These are phyloP conservation scores for Ogataea dorogensis DNA, from an alignment of 805 yeast species.

Conservation along the genomic window DNA sequence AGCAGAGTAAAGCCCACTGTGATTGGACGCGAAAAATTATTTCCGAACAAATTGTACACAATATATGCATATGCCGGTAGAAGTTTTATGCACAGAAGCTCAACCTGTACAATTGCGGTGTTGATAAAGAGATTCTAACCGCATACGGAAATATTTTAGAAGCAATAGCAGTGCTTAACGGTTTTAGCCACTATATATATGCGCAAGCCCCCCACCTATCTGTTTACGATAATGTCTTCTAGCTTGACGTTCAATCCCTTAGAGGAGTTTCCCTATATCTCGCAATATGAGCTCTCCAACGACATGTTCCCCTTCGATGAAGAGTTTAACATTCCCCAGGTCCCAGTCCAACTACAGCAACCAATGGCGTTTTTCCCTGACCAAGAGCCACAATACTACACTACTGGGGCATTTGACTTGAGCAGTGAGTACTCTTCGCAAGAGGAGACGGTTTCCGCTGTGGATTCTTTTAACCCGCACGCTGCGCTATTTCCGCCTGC, in stretches of 20 bases:
- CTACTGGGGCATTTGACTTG: conserved; percentile 9
- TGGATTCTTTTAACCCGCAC: conserved; percentile 7
- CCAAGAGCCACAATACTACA: conserved; percentile 12
- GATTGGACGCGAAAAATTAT: too few relatives aligned
- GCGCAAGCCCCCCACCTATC: conserved; percentile 1
- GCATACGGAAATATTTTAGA: conserved; percentile 5
- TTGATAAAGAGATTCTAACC: conserved; percentile 14
- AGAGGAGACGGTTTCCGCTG: conserved; percentile 14
- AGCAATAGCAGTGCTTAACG: conserved; percentile 3
- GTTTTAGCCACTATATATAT: conserved; percentile 2
- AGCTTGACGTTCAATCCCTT: conserved; percentile 16
- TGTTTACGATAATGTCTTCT: conserved; percentile 9
- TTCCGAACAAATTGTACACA: conserved; percentile 14
- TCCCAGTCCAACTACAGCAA: conserved; percentile 5
- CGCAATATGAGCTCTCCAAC: conserved; percentile 9
- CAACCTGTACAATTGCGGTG: conserved; percentile 4
- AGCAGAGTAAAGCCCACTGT: too few relatives aligned
- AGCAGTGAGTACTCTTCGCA: conserved; percentile 18
- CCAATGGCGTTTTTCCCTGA: conserved; percentile 6
- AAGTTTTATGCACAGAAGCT: conserved; percentile 11
- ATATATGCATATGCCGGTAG: too few relatives aligned
- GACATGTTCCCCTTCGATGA: conserved; percentile 16
- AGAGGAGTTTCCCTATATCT: conserved; percentile 13
- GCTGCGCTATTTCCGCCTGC: conserved; percentile 31
- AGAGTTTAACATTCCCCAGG: conserved; percentile 8